A percentile compares a stretch with the other conserved stretches of the same genome.
Evolutionary conservation across 73 alveolate genomes (phyloP).

Genomic region (Paramecium primaurelia): DNA sequence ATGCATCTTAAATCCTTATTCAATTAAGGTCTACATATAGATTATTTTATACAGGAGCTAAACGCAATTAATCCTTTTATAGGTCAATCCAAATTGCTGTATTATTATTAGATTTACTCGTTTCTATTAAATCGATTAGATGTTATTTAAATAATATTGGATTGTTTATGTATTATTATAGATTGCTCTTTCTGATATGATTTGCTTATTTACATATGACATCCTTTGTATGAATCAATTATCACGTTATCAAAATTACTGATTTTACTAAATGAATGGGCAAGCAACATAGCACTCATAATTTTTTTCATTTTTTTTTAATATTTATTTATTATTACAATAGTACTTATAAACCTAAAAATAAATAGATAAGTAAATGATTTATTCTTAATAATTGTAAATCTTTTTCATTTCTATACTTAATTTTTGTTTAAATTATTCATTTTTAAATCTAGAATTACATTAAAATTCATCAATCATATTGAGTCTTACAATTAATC

Average conservation of each 20-base stretch:
- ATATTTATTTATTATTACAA: not conserved
- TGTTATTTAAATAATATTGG: not conserved
- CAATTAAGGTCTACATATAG: not conserved
- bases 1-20: constrained; percentile 52
- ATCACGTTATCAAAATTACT: not conserved
- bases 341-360: too few relatives aligned
- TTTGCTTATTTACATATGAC: not conserved
- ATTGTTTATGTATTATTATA: not conserved
- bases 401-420: not conserved
- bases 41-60: not conserved
- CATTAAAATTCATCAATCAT: not conserved
- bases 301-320: not conserved
- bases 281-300: not conserved
- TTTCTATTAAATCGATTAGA: not conserved
- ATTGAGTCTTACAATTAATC: not conserved
- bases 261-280: not conserved
- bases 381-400: too few relatives aligned
- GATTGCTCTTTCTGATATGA: not conserved
- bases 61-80: not conserved
- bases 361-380: too few relatives aligned
- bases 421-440: not conserved
- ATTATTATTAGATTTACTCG: not conserved
- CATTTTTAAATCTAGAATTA: not conserved
- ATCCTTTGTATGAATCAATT: not conserved
- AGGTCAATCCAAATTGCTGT: not conserved